Percentiles rank a stretch among this genome's conserved stretches.
These are phyloP conservation scores for Calonectria pseudoreteaudii DNA, from an alignment of 2,329 filamentous ascomycete species.

Conservation along the genomic window DNA sequence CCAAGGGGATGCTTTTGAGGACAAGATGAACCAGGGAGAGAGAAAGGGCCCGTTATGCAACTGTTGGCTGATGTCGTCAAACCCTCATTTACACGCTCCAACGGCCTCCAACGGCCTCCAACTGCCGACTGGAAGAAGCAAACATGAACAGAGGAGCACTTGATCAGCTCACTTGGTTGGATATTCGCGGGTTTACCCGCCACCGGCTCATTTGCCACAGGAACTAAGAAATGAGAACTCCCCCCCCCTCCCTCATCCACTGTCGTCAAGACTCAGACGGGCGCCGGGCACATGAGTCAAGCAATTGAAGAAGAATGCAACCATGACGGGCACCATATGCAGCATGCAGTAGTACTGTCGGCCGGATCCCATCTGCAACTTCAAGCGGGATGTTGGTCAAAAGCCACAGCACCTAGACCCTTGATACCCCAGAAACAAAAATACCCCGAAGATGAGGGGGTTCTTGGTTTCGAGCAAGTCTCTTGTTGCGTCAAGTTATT, in stretches of 20 bases:
- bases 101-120: neutral
- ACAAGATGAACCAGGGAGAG: slow-evolving; percentile 2
- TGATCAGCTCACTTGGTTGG: neutral
- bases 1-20: neutral
- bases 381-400: slow-evolving; percentile 26
- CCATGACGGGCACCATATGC: slow-evolving; percentile 8
- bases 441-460: slow-evolving; percentile 23
- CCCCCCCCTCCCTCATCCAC: neutral
- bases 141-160: neutral
- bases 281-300: slow-evolving; percentile 37
- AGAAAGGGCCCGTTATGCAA: slow-evolving; percentile 1
- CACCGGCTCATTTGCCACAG: slow-evolving; percentile 20
- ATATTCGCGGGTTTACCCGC: slow-evolving; percentile 2
- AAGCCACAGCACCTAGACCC: slow-evolving; percentile 23
- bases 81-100: neutral
- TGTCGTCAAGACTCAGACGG: slow-evolving; percentile 20
- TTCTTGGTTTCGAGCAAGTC: slow-evolving; percentile 22
- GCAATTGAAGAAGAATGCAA: slow-evolving; percentile 15
- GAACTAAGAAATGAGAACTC: neutral
- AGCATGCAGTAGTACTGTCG: slow-evolving; percentile 15
- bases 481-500: slow-evolving; percentile 38
- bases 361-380: slow-evolving; percentile 34
- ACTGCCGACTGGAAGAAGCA: slow-evolving; percentile 13
- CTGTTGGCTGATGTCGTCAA: neutral
- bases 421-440: slow-evolving; percentile 38